Evolutionary conservation across 805 yeast species (phyloP), one percentile per base, ranked within the genome.

Genomic region (Candida adriatica): DNA sequence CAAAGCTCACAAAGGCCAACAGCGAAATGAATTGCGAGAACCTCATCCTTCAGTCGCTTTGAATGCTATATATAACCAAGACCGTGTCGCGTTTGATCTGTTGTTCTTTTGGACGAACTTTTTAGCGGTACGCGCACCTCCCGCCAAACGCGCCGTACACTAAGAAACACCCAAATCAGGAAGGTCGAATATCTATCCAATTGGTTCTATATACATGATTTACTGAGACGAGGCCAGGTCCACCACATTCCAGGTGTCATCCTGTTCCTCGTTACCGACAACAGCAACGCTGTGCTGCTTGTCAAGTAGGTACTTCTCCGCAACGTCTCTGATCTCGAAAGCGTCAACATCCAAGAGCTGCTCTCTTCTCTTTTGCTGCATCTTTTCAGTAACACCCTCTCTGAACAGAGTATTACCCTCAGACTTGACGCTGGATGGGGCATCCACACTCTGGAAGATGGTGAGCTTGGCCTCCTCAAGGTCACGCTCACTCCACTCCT

Each of bases 381-480:
- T 68, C 20, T 79, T 86, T 45, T 82, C 85, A 20, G 80, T 74
- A 22, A 90, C 68, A 1, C 82, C 87, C 35, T 76, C 73, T 31
- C 71, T 62, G 58, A 88, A 84, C 10, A 64, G 56, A 11, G 70
- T 56, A 43, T 73, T 62, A 9, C 96, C 95, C 56, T 92, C 95
- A 21, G 73, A 68, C 29, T 82, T 71, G 11, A 86, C 79, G 50
- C 88, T 79, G 26, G 73, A 67, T 9, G 98, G 98, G 1, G 96
- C 83, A 60, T 92, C 98, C 11, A 92, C 62, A 35, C 79, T 73
- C 59, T 92, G 98, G 73, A 92, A 92, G 21, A 92, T 74, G 8
- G 94, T 75, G 46, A 92, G 62, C 53, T 90, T 87, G 19, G 97
- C 95, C 48, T 87, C 95, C 42, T 84, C 84, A 30, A 92, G 61